A percentile compares a stretch with the other conserved stretches of the same genome.
Evolutionary conservation across 257 asterid species (phyloP).

Genomic region (Solanum pennellii): DNA sequence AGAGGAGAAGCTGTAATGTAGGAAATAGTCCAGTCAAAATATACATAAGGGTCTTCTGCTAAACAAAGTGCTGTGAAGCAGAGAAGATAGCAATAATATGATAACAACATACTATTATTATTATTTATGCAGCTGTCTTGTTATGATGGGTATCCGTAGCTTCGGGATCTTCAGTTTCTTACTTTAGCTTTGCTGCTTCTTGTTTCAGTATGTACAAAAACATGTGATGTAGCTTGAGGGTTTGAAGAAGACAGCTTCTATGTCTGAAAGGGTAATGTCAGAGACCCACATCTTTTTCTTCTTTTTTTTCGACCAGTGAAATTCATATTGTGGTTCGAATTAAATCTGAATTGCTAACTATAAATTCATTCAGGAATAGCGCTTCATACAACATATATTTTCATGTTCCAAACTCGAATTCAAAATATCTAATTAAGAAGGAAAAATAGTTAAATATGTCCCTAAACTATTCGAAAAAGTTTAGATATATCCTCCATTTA

Average conservation of each 20-base stretch:
- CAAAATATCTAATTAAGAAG: no score
- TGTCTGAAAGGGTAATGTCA: neutral
- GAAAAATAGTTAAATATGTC: no score
- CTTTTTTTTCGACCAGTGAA: no score
- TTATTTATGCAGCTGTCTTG: neutral
- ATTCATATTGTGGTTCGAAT: no score
- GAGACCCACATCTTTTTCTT: neutral
- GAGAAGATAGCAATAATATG: slow-evolving; percentile 12
- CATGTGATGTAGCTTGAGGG: slow-evolving; percentile 7
- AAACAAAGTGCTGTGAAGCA: slow-evolving; percentile 24
- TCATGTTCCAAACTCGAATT: no score
- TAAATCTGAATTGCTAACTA: no score
- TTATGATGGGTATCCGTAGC: neutral
- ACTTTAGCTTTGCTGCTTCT: neutral
- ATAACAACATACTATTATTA: slow-evolving; percentile 25
- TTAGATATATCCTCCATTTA: no score
- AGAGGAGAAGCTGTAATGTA: slow-evolving; percentile 80
- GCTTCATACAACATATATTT: no score
- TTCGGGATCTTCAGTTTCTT: neutral
- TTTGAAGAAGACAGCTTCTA: slow-evolving; percentile 1
- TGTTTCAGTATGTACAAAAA: neutral
- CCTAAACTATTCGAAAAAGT: rapidly evolving
- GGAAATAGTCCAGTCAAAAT: slow-evolving; percentile 78
- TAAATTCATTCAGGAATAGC: no score
- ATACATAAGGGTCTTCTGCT: slow-evolving; percentile 62